Evolutionary conservation across 208 protist species (phyloP).

Genomic region (Herpetomonas tarakana): DNA sequence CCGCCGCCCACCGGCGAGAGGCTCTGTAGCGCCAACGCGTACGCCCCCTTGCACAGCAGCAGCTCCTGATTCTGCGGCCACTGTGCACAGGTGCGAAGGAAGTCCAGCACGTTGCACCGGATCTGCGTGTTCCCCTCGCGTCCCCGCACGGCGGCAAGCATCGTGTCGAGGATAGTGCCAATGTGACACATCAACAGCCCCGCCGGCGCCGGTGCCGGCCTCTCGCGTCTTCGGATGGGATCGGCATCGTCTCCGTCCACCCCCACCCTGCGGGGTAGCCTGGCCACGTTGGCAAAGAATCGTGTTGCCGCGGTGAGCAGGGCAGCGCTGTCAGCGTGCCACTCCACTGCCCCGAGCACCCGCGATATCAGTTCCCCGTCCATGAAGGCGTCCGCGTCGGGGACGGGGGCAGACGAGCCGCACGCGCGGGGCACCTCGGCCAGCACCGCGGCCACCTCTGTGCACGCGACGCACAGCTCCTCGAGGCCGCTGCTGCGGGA

Average conservation of each 20-base stretch:
- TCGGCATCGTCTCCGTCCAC: neutral
- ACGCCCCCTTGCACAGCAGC: slow-evolving; percentile 42
- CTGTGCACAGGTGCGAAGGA: slow-evolving; percentile 36
- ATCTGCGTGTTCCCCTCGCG: neutral
- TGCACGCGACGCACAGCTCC: slow-evolving; percentile 11
- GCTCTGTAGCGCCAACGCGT: slow-evolving; percentile 23
- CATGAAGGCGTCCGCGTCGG: slow-evolving; percentile 21
- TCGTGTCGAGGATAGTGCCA: slow-evolving; percentile 18
- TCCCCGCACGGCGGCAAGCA: neutral
- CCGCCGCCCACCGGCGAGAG: slow-evolving; percentile 11
- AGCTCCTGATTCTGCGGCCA: slow-evolving; percentile 23
- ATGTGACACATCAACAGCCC: slow-evolving; percentile 46
- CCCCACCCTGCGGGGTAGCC: slow-evolving; percentile 10
- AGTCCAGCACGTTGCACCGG: slow-evolving; percentile 20
- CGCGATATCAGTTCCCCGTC: slow-evolving; percentile 27
- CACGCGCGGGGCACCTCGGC: neutral
- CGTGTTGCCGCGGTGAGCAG: slow-evolving; percentile 30
- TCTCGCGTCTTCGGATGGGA: neutral
- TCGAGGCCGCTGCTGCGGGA: slow-evolving; percentile 8
- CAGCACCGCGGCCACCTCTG: slow-evolving; percentile 13
- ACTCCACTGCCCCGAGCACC: slow-evolving; percentile 31
- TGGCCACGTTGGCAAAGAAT: slow-evolving; percentile 44
- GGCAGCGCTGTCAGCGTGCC: slow-evolving; percentile 20
- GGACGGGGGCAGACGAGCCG: slow-evolving; percentile 6
- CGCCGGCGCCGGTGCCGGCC: slow-evolving; percentile 10